Percentiles rank a stretch among this genome's conserved stretches.
These are phyloP conservation scores for Hypoxylon sp. DNA, from an alignment of 2,329 filamentous ascomycete genomes.

Conservation along the genomic window DNA sequence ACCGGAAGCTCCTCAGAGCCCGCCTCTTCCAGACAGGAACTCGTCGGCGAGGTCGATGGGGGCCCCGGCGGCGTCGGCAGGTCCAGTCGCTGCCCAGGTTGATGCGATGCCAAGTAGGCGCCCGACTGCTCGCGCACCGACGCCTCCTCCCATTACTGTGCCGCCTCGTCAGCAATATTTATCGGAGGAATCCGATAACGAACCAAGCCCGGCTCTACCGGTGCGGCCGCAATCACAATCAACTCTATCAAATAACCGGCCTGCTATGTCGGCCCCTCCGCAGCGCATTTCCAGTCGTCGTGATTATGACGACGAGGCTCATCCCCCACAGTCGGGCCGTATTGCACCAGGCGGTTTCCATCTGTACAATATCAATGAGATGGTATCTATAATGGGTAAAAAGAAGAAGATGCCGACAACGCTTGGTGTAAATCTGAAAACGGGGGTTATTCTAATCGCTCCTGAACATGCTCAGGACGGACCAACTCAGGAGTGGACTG, in stretches of 20 bases:
- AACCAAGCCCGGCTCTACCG: constrained; percentile 65
- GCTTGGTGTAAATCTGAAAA: constrained; percentile 90
- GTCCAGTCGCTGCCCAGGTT: constrained; percentile 69
- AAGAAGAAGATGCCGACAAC: constrained; percentile 99
- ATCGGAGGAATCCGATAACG: constrained; percentile 78
- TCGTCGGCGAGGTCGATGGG: constrained; percentile 46
- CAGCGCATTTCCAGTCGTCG: constrained; percentile 58
- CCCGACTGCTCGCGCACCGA: constrained; percentile 59
- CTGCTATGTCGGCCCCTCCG: constrained; percentile 48
- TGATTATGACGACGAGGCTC: constrained; percentile 52
- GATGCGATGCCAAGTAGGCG: constrained; percentile 67
- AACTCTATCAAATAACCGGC: constrained; percentile 46
- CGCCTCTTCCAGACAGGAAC: constrained; percentile 59
- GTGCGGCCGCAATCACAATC: constrained; percentile 51
- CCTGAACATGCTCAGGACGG: constrained; percentile 88
- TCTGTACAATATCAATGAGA: constrained; percentile 97
- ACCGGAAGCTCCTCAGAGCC: constrained; percentile 57
- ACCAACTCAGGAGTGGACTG: constrained; percentile 91
- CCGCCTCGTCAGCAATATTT: constrained; percentile 70
- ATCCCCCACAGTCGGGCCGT: constrained; percentile 61
- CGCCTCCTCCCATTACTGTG: constrained; percentile 67
- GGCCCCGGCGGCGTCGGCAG: constrained; percentile 51
- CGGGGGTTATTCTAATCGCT: constrained; percentile 89
- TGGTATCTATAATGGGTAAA: constrained; percentile 97
- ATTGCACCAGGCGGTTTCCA: constrained; percentile 86